Percentiles rank a stretch among this genome's conserved stretches.
phyloP scores from a whole-genome alignment of 345 rosid genomes.

The Erodium maritimum region DNA sequence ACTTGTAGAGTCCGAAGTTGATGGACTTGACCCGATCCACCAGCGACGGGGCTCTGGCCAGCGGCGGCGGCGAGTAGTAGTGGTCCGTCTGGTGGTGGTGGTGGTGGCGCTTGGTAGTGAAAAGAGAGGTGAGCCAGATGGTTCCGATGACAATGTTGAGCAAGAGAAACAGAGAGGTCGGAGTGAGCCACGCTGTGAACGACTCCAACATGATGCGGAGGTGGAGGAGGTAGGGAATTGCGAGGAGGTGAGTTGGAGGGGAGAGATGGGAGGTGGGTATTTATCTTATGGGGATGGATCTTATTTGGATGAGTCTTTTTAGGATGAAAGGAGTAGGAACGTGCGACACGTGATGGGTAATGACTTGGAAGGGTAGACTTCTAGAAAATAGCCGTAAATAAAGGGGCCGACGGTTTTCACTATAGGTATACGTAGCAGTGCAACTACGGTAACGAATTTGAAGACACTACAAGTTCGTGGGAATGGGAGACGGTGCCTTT shows the following conservation, averaged over 20 bases:
- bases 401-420: too few relatives aligned
- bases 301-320: too few relatives aligned
- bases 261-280: too few relatives aligned
- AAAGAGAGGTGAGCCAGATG: constrained; percentile 34
- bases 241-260: not conserved
- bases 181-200: constrained; percentile 32
- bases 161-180: constrained; percentile 47
- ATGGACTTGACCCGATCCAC: constrained; percentile 47
- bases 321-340: too few relatives aligned
- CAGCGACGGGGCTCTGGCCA: constrained; percentile 37
- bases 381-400: too few relatives aligned
- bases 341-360: too few relatives aligned
- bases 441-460: too few relatives aligned
- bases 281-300: too few relatives aligned
- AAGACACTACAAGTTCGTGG: too few relatives aligned
- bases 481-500: too few relatives aligned
- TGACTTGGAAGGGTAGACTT: too few relatives aligned
- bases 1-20: constrained; percentile 22
- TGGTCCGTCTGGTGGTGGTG: constrained; percentile 7
- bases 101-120: constrained; percentile 14
- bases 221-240: not conserved
- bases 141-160: constrained; percentile 57
- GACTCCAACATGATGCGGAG: not conserved
- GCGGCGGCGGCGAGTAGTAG: not conserved
- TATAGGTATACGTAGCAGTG: too few relatives aligned